Percentiles rank a stretch among this genome's conserved stretches.
Conservation (phyloP, 768 basidiomycete species). For the Leccinum truebloodii region DNA sequence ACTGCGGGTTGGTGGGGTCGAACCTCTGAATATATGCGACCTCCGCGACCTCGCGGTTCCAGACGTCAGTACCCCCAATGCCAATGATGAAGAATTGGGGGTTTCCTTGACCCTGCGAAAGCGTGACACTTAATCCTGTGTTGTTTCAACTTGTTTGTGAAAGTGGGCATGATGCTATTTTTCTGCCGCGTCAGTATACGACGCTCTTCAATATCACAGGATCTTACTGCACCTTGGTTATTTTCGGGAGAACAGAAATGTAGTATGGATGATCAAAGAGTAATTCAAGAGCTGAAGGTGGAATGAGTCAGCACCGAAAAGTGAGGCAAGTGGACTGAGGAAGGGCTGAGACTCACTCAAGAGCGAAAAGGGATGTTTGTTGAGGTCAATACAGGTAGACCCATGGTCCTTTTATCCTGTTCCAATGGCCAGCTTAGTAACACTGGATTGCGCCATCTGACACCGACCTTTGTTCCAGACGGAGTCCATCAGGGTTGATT, state of each 20-base stretch:
- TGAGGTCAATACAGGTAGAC: neutral
- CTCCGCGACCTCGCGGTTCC: too few species aligned
- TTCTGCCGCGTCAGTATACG: neutral
- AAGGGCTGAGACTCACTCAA: neutral
- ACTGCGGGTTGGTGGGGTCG: too few species aligned
- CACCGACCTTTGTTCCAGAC: neutral
- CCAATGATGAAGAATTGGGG: too few species aligned
- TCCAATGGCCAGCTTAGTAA: neutral
- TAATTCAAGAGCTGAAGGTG: neutral
- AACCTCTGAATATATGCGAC: too few species aligned
- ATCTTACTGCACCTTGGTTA: neutral
- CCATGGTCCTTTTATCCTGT: neutral
- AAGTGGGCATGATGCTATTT: neutral
- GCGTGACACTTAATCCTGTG: neutral
- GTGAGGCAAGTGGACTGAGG: neutral
- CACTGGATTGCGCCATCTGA: neutral
- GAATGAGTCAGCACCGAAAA: neutral
- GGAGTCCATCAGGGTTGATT: neutral
- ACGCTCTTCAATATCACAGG: neutral
- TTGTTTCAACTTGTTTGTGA: neutral
- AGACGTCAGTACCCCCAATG: too few species aligned
- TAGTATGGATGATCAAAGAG: neutral
- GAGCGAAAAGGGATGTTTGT: neutral
- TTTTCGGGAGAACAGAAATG: neutral
- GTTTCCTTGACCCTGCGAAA: too few species aligned